A percentile compares a stretch with the other conserved stretches of the same genome.
Conservation (phyloP, 345 rosid genomes). For the Anastatica hierochuntica region DNA sequence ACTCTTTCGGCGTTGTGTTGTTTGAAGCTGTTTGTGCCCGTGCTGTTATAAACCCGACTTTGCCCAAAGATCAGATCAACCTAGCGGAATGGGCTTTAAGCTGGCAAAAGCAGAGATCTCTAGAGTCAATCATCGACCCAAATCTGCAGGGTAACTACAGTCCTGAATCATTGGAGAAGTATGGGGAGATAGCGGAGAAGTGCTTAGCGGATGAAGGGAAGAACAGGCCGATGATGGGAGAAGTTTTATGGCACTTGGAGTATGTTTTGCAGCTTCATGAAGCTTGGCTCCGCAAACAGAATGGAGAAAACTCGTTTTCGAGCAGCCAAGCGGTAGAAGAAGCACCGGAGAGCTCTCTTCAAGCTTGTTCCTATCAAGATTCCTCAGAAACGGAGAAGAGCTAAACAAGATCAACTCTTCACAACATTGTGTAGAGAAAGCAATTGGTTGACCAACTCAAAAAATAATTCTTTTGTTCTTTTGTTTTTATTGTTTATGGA, state of each 20-base stretch:
- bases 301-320: slow-evolving; percentile 30
- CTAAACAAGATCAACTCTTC: slow-evolving; percentile 17
- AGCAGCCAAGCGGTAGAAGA: slow-evolving; percentile 34
- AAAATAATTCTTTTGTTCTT: slow-evolving; percentile 27
- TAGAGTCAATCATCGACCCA: slow-evolving; percentile 57
- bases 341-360: slow-evolving; percentile 14
- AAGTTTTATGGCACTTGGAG: slow-evolving; percentile 81
- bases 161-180: slow-evolving; percentile 64
- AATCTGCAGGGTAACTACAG: slow-evolving; percentile 41
- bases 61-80: slow-evolving; percentile 89
- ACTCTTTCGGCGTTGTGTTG: slow-evolving; percentile 79
- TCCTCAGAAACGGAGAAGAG: slow-evolving; percentile 12
- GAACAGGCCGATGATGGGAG: slow-evolving; percentile 88
- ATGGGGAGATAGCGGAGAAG: slow-evolving; percentile 85
- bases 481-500: slow-evolving; percentile 20
- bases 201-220: slow-evolving; percentile 78
- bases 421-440: slow-evolving; percentile 6
- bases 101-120: slow-evolving; percentile 65
- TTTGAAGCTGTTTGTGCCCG: slow-evolving; percentile 83
- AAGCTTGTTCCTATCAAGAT: slow-evolving; percentile 16
- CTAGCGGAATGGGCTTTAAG: slow-evolving; percentile 89
- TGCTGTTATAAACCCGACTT: slow-evolving; percentile 76
- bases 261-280: slow-evolving; percentile 79
- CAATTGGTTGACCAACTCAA: neutral
- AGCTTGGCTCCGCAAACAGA: slow-evolving; percentile 46